Base-by-base conservation (phyloP, 192 early-diverging fungal genomes). In the Rhizophlyctis rosea region DNA sequence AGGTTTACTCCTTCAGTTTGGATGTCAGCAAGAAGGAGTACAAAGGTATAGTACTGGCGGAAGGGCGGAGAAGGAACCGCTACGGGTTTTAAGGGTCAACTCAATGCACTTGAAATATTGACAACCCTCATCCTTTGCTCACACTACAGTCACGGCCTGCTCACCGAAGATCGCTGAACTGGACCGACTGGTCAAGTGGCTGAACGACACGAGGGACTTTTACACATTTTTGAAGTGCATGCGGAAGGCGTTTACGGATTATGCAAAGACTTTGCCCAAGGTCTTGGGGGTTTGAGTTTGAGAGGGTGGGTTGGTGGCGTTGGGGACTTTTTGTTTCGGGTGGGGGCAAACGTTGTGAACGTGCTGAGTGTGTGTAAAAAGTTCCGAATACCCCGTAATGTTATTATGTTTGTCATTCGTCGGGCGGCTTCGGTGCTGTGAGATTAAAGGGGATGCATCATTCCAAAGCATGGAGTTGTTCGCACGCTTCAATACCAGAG, bases 211-310 rank as follows among this genome's bases (percentile, higher is more conserved):
- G 25, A 68, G 86, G 21, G 88, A 88, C 62, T 87, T 90, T 63
- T 87, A 81, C 69, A 76, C 74, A 1, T 90, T 90, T 53, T 54
- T 90, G 55, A 88, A 90, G 72, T 73, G 72, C 47, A 77, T 85
- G 47, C 83, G 88, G 3, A 67, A 68, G 34, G 77, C 72, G 2
- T 90, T 90, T 71, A 64, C 67, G 7, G 72, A 83, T 16, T 53
- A 68, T 4, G 54, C 62, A 14, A 79, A 70, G 23, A 7, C 50
- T n/a, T n/a, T n/a, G n/a, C n/a, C n/a, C n/a, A n/a, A n/a, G n/a
- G n/a, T n/a, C n/a, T n/a, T n/a, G n/a, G n/a, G n/a, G n/a, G n/a
- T n/a, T n/a, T n/a, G n/a, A n/a, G n/a, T n/a, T n/a, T n/a, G n/a
- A n/a, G n/a, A n/a, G n/a, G n/a, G n/a, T n/a, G n/a, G n/a, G n/a